These are phyloP conservation scores for Fusarium coffeatum DNA, from an alignment of 2,329 filamentous ascomycete species.

Conservation along the genomic window DNA sequence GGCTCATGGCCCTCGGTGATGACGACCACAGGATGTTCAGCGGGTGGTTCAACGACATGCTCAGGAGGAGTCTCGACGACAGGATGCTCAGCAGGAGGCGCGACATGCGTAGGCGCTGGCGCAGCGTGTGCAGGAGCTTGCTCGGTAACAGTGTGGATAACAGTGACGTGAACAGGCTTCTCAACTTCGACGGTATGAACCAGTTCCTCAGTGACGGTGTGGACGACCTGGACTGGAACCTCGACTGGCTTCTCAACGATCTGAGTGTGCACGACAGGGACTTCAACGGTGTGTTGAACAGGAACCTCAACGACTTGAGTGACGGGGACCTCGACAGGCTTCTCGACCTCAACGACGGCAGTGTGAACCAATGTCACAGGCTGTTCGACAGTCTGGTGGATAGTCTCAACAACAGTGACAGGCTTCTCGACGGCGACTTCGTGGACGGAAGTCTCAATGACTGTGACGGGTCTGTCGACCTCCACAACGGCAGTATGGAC, in stretches of 20 bases:
- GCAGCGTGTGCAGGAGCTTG: background rate
- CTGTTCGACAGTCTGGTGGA: background rate
- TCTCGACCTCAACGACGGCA: constrained; percentile 10
- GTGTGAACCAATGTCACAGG: constrained; percentile 12
- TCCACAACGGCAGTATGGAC: constrained; percentile 25
- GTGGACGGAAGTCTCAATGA: constrained; percentile 10
- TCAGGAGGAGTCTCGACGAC: background rate
- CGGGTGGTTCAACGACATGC: background rate
- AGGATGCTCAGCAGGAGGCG: background rate
- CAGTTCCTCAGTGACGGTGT: constrained; percentile 4
- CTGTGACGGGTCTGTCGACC: constrained; percentile 2
- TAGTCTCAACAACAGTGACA: constrained; percentile 19
- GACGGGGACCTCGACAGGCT: constrained; percentile 19
- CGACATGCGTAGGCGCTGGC: background rate
- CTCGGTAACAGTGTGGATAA: constrained; percentile 12
- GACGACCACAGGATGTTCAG: background rate
- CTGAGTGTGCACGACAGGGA: constrained; percentile 4
- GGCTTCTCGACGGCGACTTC: constrained; percentile 6
- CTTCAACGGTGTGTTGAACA: constrained; percentile 10
- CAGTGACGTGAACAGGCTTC: constrained; percentile 22
- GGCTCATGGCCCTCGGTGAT: background rate
- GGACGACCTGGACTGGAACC: constrained; percentile 5
- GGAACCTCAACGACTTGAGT: constrained; percentile 3
- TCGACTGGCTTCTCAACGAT: constrained; percentile 10
- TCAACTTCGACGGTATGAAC: background rate